Conservation (phyloP, 805 yeast species). For the Pichia kluyveri region DNA sequence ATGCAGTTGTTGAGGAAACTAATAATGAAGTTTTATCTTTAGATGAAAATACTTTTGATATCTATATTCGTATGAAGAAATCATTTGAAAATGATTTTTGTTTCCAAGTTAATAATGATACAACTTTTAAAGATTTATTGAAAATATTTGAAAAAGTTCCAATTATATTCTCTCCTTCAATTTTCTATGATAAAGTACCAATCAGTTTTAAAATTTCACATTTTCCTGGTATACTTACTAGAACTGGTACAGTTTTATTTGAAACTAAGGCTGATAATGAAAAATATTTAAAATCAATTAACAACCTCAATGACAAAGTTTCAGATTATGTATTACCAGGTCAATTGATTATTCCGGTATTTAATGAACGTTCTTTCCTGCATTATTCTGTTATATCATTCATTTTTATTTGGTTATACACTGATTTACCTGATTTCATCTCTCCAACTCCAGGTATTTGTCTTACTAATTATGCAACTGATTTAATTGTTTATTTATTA, state of each 20-base stretch:
- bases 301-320: slow-evolving; percentile 40
- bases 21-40: neutral
- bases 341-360: slow-evolving; percentile 71
- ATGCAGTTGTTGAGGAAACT: too few species aligned
- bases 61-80: slow-evolving; percentile 73
- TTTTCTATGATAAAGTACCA: slow-evolving; percentile 63
- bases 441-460: slow-evolving; percentile 92
- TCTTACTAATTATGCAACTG: slow-evolving; percentile 52
- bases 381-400: slow-evolving; percentile 31
- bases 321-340: slow-evolving; percentile 76
- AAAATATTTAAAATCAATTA: slow-evolving; percentile 35
- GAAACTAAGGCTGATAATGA: slow-evolving; percentile 45
- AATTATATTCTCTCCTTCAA: slow-evolving; percentile 68
- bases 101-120: slow-evolving; percentile 56
- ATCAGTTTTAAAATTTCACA: slow-evolving; percentile 50
- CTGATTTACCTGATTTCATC: slow-evolving; percentile 83
- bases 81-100: slow-evolving; percentile 87
- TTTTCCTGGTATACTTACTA: slow-evolving; percentile 76
- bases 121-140: slow-evolving; percentile 50
- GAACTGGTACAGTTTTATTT: slow-evolving; percentile 72
- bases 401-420: slow-evolving; percentile 71
- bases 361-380: slow-evolving; percentile 42
- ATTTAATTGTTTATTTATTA: slow-evolving; percentile 21
- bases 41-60: slow-evolving; percentile 24
- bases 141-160: slow-evolving; percentile 60